Base-by-base conservation (phyloP, 225 moss, liverwort and hornwort species). In the Climacium dendroides region DNA sequence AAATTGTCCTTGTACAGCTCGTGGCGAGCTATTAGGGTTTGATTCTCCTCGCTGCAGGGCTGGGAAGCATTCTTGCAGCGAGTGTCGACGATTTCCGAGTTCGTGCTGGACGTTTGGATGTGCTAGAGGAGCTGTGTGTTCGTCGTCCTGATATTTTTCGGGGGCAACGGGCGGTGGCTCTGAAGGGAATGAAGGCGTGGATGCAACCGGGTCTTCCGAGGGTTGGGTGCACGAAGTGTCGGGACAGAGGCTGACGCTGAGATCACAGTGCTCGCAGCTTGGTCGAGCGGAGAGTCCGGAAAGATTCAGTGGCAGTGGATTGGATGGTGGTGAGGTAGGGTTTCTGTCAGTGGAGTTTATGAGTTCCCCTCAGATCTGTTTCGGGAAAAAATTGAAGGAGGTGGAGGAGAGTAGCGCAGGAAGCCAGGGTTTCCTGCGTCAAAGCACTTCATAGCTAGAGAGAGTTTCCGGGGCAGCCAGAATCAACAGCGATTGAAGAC, bases 401-500 rank as follows among this genome's bases (percentile, higher is more conserved):
- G 62, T 65, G 74, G 32, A 50, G 47, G 24, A 61, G 41, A 75
- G 58, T 59, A 79, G 78, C 72, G 71, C 60, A 74, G 69, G 84
- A 74, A 83, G 70, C 47, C 17, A 50, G 75, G 41, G 81, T 79
- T 84, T 73, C 29, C 76, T 35, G 74, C 87, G 48, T 50, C 23
- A 41, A 19, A 69, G 69, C 60, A 62, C 41, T 43, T 53, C 62
- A 48, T 25, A 87, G 78, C 85, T 87, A 62, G 89, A 45, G 74
- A 69, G 88, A 80, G 85, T 65, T 85, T 92, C 76, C 67, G 52
- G 85, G 87, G 85, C 63, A 85, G 90, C n/a, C 88, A 90, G 87
- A 87, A 80, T 85, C 85, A 67, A 89, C 84, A 86, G 90, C 91
- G 93, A 95, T 94, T 89, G 91, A 89, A 94, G 90, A 67, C 78